Evolutionary conservation across 1,139 yeast genomes (phyloP).

Genomic region (Kodamaea derodonti): DNA sequence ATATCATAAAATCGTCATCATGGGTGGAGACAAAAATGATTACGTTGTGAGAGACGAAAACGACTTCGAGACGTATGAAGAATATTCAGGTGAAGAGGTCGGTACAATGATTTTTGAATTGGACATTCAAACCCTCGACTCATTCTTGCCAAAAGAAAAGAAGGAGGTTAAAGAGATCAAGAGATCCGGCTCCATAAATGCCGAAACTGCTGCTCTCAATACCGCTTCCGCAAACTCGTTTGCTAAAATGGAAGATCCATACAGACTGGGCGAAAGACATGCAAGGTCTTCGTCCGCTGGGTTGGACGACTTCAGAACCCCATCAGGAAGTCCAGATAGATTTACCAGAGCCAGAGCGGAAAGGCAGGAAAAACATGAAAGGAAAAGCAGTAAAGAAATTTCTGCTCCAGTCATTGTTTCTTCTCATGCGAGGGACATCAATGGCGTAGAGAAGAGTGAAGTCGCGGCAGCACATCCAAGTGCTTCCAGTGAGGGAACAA

Average conservation of each 20-base stretch:
- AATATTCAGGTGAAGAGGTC: slow-evolving; percentile 44
- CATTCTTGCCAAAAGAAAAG: slow-evolving; percentile 20
- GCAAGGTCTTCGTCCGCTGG: slow-evolving; percentile 40
- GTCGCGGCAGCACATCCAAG: slow-evolving; percentile 2
- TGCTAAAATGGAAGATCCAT: slow-evolving; percentile 7
- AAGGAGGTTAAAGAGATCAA: neutral
- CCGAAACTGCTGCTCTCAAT: slow-evolving; percentile 10
- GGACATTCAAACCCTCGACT: slow-evolving; percentile 43
- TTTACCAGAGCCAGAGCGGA: slow-evolving; percentile 4
- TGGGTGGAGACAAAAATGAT: slow-evolving; percentile 90
- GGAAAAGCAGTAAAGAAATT: too few species aligned
- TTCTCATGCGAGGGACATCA: neutral
- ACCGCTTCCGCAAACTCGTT: slow-evolving; percentile 8
- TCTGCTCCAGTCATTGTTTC: neutral
- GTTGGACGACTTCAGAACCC: slow-evolving; percentile 43
- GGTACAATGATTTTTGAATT: slow-evolving; percentile 65
- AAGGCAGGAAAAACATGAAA: too few species aligned
- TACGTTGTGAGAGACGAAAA: slow-evolving; percentile 37
- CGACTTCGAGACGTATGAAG: slow-evolving; percentile 46
- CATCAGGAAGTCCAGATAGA: slow-evolving; percentile 32
- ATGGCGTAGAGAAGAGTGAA: slow-evolving; percentile 1
- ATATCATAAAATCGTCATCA: slow-evolving; percentile 67
- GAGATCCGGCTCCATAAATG: slow-evolving; percentile 1
- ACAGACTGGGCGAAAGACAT: slow-evolving; percentile 24
- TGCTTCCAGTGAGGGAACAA: too few species aligned